Percentiles rank a stretch among this genome's conserved stretches.
Evolutionary conservation across 2,329 filamentous ascomycete genomes (phyloP).

Genomic region (Penicillium vulpinum): DNA sequence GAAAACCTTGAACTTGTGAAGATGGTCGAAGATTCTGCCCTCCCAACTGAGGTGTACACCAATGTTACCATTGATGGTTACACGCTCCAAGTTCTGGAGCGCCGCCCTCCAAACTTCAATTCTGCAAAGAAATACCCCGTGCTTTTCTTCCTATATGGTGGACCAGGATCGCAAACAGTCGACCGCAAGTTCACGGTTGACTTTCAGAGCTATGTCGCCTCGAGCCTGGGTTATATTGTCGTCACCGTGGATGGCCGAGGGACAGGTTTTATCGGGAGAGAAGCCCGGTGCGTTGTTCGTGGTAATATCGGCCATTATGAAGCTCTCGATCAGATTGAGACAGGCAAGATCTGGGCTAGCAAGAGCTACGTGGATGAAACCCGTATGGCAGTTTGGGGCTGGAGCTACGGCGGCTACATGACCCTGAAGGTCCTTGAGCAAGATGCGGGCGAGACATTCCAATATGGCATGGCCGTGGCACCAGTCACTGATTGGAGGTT

Average conservation of each 20-base stretch:
- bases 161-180: conserved; percentile 89
- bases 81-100: conserved; percentile 73
- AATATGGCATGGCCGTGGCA: conserved; percentile 96
- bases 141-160: conserved; percentile 91
- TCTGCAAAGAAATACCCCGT: conserved; percentile 84
- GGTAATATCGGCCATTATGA: conserved; percentile 84
- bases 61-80: conserved; percentile 82
- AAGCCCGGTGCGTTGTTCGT: conserved; percentile 77
- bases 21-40: conserved; percentile 71
- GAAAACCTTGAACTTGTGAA: conserved; percentile 71
- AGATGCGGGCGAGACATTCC: conserved; percentile 86
- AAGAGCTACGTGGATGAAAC: conserved; percentile 80
- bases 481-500: conserved; percentile 98
- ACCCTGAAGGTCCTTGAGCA: conserved; percentile 91
- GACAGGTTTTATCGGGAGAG: conserved; percentile 85
- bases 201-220: conserved; percentile 87
- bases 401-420: conserved; percentile 96
- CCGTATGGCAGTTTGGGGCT: conserved; percentile 93
- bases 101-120: conserved; percentile 85
- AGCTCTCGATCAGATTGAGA: conserved; percentile 85
- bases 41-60: conserved; percentile 79
- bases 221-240: conserved; percentile 84
- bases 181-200: conserved; percentile 77
- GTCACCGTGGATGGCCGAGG: conserved; percentile 93
- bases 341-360: conserved; percentile 77